Evolutionary conservation across 2,329 filamentous ascomycete genomes (phyloP).

Genomic region (Trichoderma sp.): DNA sequence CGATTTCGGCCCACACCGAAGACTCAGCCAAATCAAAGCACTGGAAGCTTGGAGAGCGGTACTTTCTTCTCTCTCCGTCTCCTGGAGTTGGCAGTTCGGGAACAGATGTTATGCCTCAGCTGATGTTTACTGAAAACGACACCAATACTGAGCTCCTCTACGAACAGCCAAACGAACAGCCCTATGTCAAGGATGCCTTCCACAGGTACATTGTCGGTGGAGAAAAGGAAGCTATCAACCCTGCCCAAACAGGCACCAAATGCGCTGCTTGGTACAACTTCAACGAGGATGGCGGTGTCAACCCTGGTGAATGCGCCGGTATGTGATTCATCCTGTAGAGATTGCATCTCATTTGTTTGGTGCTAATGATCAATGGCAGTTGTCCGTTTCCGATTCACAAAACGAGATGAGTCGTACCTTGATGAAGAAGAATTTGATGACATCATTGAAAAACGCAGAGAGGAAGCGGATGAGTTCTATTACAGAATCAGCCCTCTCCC

Average conservation of each 20-base stretch:
- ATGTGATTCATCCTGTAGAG: slow-evolving; percentile 38
- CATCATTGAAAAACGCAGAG: slow-evolving; percentile 76
- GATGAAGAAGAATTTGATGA: slow-evolving; percentile 94
- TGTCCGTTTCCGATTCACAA: slow-evolving; percentile 85
- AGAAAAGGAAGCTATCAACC: slow-evolving; percentile 79
- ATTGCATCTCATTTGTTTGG: too few species aligned
- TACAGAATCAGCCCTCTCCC: slow-evolving; percentile 88
- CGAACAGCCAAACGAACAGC: slow-evolving; percentile 71
- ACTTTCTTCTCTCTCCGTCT: slow-evolving; percentile 82
- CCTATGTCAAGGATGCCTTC: slow-evolving; percentile 94
- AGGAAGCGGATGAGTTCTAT: slow-evolving; percentile 97
- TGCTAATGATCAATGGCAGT: slow-evolving; percentile 47
- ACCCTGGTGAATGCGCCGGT: slow-evolving; percentile 87
- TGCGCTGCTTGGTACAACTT: slow-evolving; percentile 89
- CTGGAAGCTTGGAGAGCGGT: slow-evolving; percentile 75
- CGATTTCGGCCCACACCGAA: slow-evolving; percentile 64
- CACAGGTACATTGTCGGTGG: slow-evolving; percentile 82
- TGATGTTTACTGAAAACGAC: slow-evolving; percentile 95
- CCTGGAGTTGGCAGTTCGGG: slow-evolving; percentile 77
- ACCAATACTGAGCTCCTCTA: slow-evolving; percentile 82
- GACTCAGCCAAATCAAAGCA: slow-evolving; percentile 76
- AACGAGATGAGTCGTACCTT: slow-evolving; percentile 70
- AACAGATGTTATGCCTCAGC: slow-evolving; percentile 77
- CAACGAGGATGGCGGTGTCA: slow-evolving; percentile 82
- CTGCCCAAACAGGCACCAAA: slow-evolving; percentile 78